Evolutionary conservation across 192 early-diverging fungal genomes (phyloP).

Genomic region (Mortierella hygrophila): DNA sequence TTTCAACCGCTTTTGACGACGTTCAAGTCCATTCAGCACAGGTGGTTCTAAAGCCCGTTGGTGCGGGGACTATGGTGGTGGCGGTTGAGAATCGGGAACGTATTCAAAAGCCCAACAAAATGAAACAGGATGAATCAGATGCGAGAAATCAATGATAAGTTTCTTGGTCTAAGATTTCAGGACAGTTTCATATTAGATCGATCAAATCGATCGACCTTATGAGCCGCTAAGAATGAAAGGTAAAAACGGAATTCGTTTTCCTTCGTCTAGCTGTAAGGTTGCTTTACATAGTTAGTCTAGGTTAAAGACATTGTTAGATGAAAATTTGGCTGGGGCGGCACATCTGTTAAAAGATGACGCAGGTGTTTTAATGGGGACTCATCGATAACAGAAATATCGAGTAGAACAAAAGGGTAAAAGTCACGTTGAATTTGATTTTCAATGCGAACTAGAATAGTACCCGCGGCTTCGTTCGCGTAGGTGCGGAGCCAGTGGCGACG

Average conservation of each 20-base stretch:
- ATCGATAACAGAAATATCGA: constrained; percentile 33
- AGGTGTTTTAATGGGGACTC: constrained; percentile 10
- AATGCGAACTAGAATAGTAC: not conserved
- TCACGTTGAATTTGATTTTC: constrained; percentile 20
- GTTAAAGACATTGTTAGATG: constrained; percentile 35
- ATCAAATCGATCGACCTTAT: not conserved
- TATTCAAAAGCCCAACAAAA: not conserved
- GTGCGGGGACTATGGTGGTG: no score
- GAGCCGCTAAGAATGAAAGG: not conserved
- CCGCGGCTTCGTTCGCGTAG: no score
- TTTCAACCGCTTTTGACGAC: not conserved
- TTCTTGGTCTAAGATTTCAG: no score
- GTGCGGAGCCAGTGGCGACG: no score
- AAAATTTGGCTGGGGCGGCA: constrained; percentile 30
- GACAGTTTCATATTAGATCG: no score
- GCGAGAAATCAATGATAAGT: not conserved
- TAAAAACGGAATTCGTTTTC: constrained; percentile 28
- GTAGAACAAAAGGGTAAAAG: constrained; percentile 5
- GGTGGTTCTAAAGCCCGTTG: not conserved
- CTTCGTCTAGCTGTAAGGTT: constrained; percentile 32
- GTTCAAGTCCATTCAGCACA: not conserved
- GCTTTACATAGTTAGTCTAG: constrained; percentile 31
- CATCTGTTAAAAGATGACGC: not conserved
- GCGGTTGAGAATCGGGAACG: no score
- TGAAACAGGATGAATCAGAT: not conserved